Evolutionary conservation across 2,329 filamentous ascomycete genomes (phyloP).

Genomic region (Ascochyta rabiei): DNA sequence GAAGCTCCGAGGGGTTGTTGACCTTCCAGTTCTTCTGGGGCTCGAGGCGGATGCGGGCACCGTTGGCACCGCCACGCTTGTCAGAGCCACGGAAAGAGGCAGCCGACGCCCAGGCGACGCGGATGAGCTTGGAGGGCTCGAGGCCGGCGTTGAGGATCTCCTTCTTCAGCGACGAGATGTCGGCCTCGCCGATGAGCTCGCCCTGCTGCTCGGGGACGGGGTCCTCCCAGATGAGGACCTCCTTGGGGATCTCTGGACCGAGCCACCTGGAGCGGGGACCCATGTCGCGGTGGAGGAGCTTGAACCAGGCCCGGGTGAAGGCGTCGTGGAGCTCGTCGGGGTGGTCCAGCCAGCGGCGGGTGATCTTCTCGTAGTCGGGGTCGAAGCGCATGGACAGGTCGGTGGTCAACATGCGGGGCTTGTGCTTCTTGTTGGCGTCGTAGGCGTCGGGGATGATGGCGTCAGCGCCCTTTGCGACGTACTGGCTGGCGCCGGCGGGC

Average conservation of each 20-base stretch:
- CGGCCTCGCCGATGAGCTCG: conserved; percentile 65
- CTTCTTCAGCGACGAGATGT: conserved; percentile 70
- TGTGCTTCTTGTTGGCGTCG: conserved; percentile 73
- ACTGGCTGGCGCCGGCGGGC: conserved; percentile 78
- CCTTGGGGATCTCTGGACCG: conserved; percentile 74
- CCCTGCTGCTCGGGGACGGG: conserved; percentile 67
- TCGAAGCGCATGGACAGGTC: conserved; percentile 76
- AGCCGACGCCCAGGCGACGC: conserved; percentile 48
- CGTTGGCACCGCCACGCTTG: conserved; percentile 84
- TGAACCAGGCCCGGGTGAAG: conserved; percentile 80
- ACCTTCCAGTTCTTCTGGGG: conserved; percentile 75
- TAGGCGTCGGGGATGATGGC: conserved; percentile 73
- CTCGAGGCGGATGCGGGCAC: conserved; percentile 74
- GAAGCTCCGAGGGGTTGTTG: conserved; percentile 73
- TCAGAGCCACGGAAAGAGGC: conserved; percentile 62
- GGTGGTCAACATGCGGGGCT: conserved; percentile 77
- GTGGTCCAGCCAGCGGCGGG: conserved; percentile 70
- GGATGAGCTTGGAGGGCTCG: conserved; percentile 65
- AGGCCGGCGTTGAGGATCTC: conserved; percentile 69
- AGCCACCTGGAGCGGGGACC: conserved; percentile 73
- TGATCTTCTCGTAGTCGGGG: conserved; percentile 76
- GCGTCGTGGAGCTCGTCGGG: conserved; percentile 71
- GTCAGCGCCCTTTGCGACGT: conserved; percentile 72
- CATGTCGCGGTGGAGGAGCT: conserved; percentile 81
- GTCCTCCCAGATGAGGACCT: conserved; percentile 77